phyloP scores from a whole-genome alignment of 345 rosid genomes.

The Brassica nigra region DNA sequence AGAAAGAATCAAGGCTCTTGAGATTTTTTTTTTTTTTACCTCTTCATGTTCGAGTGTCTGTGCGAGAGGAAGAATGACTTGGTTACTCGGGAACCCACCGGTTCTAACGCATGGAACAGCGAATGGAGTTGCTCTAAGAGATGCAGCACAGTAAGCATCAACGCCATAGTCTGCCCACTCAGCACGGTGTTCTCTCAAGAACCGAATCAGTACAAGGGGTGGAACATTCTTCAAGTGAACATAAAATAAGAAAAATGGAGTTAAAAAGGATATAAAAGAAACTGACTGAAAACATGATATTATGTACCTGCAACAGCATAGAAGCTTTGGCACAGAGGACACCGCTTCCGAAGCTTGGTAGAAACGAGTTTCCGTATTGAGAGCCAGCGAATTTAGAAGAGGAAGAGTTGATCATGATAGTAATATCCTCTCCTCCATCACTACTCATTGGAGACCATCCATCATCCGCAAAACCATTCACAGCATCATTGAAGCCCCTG shows the following conservation, averaged over 20 bases:
- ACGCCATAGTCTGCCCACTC: slow-evolving; percentile 98
- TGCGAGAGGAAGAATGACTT: slow-evolving; percentile 87
- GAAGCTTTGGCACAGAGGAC: slow-evolving; percentile 96
- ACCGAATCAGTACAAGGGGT: slow-evolving; percentile 82
- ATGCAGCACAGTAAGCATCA: slow-evolving; percentile 79
- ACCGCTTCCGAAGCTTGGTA: slow-evolving; percentile 82
- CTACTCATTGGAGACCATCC: slow-evolving; percentile 92
- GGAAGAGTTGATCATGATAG: slow-evolving; percentile 73
- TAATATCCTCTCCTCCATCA: slow-evolving; percentile 90
- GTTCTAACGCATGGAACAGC: slow-evolving; percentile 78
- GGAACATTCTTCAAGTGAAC: slow-evolving; percentile 71
- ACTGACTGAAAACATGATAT: neutral
- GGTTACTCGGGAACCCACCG: slow-evolving; percentile 84
- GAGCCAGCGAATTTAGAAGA: slow-evolving; percentile 69
- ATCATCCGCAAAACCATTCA: slow-evolving; percentile 88
- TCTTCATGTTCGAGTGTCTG: slow-evolving; percentile 92
- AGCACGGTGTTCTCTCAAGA: slow-evolving; percentile 92
- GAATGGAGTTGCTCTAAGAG: slow-evolving; percentile 77
- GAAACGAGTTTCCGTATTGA: slow-evolving; percentile 61
- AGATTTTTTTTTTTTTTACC: slow-evolving; percentile 42
- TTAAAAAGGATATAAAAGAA: neutral
- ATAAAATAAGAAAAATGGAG: neutral
- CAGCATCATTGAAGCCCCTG: slow-evolving; percentile 96
- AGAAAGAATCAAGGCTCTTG: slow-evolving; percentile 4
- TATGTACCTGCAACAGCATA: slow-evolving; percentile 83